phyloP scores from a whole-genome alignment of 495 filamentous ascomycete species.

The Filosporella fistucella region DNA sequence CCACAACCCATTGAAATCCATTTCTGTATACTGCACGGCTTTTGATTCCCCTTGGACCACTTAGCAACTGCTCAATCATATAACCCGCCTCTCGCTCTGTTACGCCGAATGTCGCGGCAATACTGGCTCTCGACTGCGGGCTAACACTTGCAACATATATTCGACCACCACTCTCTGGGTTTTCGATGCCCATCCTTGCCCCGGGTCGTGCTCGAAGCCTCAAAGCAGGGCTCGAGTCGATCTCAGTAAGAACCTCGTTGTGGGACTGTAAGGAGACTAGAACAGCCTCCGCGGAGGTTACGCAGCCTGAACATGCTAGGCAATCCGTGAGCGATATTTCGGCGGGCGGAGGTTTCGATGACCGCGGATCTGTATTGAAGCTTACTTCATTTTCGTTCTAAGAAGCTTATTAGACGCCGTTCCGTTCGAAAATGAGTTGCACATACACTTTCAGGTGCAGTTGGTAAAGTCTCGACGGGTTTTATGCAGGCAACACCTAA shows the following conservation, averaged over 20 bases:
- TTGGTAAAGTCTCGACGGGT: conserved; percentile 83
- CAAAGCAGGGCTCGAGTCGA: conserved; percentile 61
- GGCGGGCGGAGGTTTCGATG: conserved; percentile 46
- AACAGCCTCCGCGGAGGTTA: conserved; percentile 94
- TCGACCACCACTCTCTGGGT: conserved; percentile 42
- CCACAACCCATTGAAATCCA: conserved; percentile 80
- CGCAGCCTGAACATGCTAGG: conserved; percentile 94
- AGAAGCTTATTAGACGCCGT: neutral
- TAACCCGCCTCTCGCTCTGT: conserved; percentile 67
- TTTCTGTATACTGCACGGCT: conserved; percentile 65
- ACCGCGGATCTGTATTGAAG: conserved; percentile 60
- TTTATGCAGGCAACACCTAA: conserved; percentile 96
- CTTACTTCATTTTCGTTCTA: conserved; percentile 65
- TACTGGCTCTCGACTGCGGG: conserved; percentile 80
- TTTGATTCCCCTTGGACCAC: conserved; percentile 62
- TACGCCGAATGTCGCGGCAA: conserved; percentile 76
- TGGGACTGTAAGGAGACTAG: conserved; percentile 91
- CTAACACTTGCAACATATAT: conserved; percentile 89
- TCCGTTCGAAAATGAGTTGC: too few relatives aligned
- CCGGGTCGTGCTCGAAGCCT: conserved; percentile 27
- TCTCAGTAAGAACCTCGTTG: conserved; percentile 76
- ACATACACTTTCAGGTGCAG: conserved; percentile 6
- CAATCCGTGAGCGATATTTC: conserved; percentile 97
- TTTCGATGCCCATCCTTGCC: conserved; percentile 13
- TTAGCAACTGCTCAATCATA: conserved; percentile 79